Conservation (phyloP, 352 stramenopile genomes). For the Halophytophthora batemanensis region DNA sequence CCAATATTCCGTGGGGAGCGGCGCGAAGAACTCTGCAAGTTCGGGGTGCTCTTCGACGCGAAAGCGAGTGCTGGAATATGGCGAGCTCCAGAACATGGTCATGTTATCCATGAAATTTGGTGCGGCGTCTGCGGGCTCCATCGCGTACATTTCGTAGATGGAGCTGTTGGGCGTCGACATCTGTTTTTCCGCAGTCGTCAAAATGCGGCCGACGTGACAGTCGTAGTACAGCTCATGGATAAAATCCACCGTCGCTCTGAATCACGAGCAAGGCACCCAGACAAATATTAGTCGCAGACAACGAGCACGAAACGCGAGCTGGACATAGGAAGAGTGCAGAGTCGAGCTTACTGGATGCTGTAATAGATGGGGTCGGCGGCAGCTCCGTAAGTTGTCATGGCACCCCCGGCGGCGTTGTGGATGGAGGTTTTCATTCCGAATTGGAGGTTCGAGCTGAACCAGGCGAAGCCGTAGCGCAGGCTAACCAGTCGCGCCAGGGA, state of each 20-base stretch:
- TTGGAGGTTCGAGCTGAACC: constrained; percentile 42
- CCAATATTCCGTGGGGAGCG: constrained; percentile 42
- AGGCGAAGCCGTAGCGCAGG: constrained; percentile 23
- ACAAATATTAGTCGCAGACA: too few species aligned
- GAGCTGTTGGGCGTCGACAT: constrained; percentile 20
- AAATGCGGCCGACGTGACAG: constrained; percentile 39
- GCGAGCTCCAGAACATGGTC: constrained; percentile 27
- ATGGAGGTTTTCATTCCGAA: constrained; percentile 48
- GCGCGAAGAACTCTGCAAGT: constrained; percentile 36
- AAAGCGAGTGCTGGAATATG: constrained; percentile 3
- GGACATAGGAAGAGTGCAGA: not conserved
- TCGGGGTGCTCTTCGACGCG: constrained; percentile 29
- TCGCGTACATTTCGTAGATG: constrained; percentile 26
- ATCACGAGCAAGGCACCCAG: too few species aligned
- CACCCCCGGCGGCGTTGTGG: constrained; percentile 32
- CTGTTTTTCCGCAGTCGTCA: constrained; percentile 41
- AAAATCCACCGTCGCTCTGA: constrained; percentile 39
- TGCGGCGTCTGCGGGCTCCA: not conserved
- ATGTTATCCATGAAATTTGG: constrained; percentile 28
- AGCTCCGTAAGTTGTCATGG: constrained; percentile 37
- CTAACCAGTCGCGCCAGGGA: constrained; percentile 28
- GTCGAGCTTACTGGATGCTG: constrained; percentile 44
- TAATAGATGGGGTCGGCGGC: constrained; percentile 59
- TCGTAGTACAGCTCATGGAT: constrained; percentile 50
- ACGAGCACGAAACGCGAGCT: not conserved